phyloP scores from a whole-genome alignment of 2,329 filamentous ascomycete species.

The Colletotrichum sp. region DNA sequence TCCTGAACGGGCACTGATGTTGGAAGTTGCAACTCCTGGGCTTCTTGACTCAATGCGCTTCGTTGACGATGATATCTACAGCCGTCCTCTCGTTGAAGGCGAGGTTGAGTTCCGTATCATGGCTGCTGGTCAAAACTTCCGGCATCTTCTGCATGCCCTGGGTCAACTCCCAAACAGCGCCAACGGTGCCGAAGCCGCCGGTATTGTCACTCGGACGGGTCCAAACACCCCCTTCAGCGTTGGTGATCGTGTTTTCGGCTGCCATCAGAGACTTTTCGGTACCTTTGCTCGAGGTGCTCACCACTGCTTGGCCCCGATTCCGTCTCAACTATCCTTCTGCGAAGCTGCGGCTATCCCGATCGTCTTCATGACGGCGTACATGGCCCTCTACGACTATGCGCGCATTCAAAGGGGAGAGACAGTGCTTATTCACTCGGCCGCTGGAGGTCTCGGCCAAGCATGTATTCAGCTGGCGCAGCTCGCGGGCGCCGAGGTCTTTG shows the following conservation, averaged over 20 bases:
- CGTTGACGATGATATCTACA: background rate
- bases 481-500: constrained; percentile 36
- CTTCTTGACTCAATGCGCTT: background rate
- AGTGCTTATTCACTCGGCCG: constrained; percentile 32
- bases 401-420: constrained; percentile 26
- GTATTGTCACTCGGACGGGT: constrained; percentile 36
- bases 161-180: background rate
- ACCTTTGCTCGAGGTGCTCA: constrained; percentile 24
- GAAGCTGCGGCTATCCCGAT: constrained; percentile 37
- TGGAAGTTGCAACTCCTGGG: background rate
- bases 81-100: background rate
- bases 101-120: constrained; percentile 29
- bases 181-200: constrained; percentile 35
- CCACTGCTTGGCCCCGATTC: constrained; percentile 32
- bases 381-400: constrained; percentile 33
- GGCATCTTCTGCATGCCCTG: constrained; percentile 27
- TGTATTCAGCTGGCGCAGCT: constrained; percentile 30
- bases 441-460: constrained; percentile 31
- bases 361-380: constrained; percentile 36
- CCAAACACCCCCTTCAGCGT: constrained; percentile 30
- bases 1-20: background rate
- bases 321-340: constrained; percentile 33
- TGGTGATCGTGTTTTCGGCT: constrained; percentile 31
- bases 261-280: constrained; percentile 18
- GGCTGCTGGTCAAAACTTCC: constrained; percentile 29